Conservation (phyloP, 257 asterid species). For the Solanum tarapatanum region DNA sequence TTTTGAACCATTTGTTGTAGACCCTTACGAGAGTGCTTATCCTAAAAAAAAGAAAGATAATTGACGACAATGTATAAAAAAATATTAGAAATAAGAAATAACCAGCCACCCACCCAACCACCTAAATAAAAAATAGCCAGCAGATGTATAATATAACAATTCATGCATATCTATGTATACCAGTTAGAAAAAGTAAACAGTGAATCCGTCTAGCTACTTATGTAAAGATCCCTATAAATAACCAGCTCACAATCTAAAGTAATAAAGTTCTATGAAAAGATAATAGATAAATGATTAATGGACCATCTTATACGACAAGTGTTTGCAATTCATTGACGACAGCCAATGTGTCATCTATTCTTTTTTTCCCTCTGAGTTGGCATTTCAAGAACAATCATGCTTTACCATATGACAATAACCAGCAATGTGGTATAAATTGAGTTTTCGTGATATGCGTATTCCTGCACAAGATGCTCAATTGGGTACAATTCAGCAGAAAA, state of each 20-base stretch:
- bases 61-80: neutral
- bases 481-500: neutral
- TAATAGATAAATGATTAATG: no score
- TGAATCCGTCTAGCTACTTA: neutral
- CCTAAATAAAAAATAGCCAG: neutral
- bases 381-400: neutral
- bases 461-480: neutral
- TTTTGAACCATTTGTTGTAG: slow-evolving; percentile 60
- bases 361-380: neutral
- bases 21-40: slow-evolving; percentile 82
- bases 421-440: neutral
- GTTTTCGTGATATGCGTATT: neutral
- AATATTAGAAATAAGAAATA: neutral
- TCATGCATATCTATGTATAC: neutral
- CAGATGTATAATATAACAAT: neutral
- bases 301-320: no score
- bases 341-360: neutral
- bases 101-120: neutral
- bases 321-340: no score
- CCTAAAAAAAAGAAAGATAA: slow-evolving; percentile 19
- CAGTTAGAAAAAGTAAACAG: neutral
- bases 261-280: neutral
- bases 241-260: neutral
- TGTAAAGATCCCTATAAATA: neutral
- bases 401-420: neutral